Conservation (phyloP, 1,284 basidiomycete genomes). For the Ustilago shanxiensis region DNA sequence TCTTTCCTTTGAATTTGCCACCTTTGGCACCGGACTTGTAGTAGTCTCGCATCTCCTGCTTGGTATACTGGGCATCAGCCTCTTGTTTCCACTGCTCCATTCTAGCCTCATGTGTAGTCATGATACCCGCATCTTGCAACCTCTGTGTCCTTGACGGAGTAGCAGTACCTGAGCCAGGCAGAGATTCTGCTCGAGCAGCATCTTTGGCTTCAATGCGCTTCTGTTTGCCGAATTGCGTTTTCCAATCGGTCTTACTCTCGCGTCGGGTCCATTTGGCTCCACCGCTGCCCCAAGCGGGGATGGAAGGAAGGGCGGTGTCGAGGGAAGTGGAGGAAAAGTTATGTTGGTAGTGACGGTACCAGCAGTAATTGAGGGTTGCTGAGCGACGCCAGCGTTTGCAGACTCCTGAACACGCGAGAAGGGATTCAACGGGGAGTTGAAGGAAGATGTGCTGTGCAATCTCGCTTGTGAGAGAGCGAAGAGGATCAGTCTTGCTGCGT, state of each 20-base stretch:
- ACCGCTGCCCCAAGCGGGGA: slow-evolving; percentile 44
- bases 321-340: slow-evolving; percentile 33
- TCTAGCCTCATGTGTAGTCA: slow-evolving; percentile 50
- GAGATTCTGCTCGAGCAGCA: slow-evolving; percentile 38
- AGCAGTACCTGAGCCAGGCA: slow-evolving; percentile 37
- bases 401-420: slow-evolving; percentile 56
- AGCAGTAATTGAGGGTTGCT: slow-evolving; percentile 66
- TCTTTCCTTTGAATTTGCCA: slow-evolving; percentile 64
- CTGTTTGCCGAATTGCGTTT: slow-evolving; percentile 50
- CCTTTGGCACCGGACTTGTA: slow-evolving; percentile 63
- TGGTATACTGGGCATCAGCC: slow-evolving; percentile 42
- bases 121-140: slow-evolving; percentile 52
- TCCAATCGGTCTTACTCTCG: slow-evolving; percentile 65
- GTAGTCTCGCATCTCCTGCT: slow-evolving; percentile 61
- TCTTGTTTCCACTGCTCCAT: slow-evolving; percentile 62
- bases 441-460: slow-evolving; percentile 67
- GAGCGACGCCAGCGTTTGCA: slow-evolving; percentile 57
- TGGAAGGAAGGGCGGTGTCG: slow-evolving; percentile 20
- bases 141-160: slow-evolving; percentile 60
- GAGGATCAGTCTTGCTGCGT: slow-evolving; percentile 59
- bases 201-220: slow-evolving; percentile 49
- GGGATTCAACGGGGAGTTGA: slow-evolving; percentile 49
- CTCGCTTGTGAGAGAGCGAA: slow-evolving; percentile 54
- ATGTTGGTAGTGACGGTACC: slow-evolving; percentile 54
- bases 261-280: slow-evolving; percentile 63